Percentiles rank a stretch among this genome's conserved stretches.
Conservation (phyloP, 352 stramenopile genomes). For the Phytophthora litchii region DNA sequence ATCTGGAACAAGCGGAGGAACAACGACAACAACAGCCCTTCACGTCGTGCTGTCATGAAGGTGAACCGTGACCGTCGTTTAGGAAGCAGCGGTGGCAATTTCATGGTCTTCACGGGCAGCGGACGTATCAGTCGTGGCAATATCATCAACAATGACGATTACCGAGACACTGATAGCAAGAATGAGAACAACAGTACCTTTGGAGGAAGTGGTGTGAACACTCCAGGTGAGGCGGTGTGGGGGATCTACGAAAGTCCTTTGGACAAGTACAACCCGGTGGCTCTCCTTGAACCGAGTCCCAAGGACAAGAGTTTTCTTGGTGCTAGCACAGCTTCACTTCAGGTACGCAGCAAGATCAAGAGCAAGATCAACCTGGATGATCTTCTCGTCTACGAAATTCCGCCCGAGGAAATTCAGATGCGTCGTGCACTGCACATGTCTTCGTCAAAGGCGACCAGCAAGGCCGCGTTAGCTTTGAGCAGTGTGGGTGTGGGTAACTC, state of each 20-base stretch:
- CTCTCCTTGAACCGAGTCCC: slow-evolving; percentile 65
- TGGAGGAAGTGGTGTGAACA: slow-evolving; percentile 37
- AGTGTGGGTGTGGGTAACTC: slow-evolving; percentile 27
- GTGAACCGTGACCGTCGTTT: slow-evolving; percentile 32
- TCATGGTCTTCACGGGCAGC: slow-evolving; percentile 37
- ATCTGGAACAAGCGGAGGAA: slow-evolving; percentile 38
- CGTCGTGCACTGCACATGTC: slow-evolving; percentile 40
- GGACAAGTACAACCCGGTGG: slow-evolving; percentile 57
- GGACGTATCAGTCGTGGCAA: slow-evolving; percentile 32
- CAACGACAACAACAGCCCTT: slow-evolving; percentile 13
- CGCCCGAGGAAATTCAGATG: slow-evolving; percentile 68
- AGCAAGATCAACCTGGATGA: slow-evolving; percentile 67
- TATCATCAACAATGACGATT: slow-evolving; percentile 34
- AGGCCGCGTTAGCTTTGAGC: slow-evolving; percentile 36
- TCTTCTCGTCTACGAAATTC: slow-evolving; percentile 78
- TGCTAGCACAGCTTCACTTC: slow-evolving; percentile 37
- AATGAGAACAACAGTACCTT: slow-evolving; percentile 58
- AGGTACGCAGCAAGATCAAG: slow-evolving; percentile 45
- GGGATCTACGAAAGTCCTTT: slow-evolving; percentile 36
- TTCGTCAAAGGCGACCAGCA: slow-evolving; percentile 33
- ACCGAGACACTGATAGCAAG: slow-evolving; percentile 47
- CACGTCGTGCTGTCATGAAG: slow-evolving; percentile 22
- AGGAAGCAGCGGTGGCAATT: slow-evolving; percentile 41
- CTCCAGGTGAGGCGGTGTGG: slow-evolving; percentile 22
- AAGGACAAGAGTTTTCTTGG: slow-evolving; percentile 29